Base-by-base conservation (phyloP, 2,329 filamentous ascomycete genomes). In the Venturia aucupariae region DNA sequence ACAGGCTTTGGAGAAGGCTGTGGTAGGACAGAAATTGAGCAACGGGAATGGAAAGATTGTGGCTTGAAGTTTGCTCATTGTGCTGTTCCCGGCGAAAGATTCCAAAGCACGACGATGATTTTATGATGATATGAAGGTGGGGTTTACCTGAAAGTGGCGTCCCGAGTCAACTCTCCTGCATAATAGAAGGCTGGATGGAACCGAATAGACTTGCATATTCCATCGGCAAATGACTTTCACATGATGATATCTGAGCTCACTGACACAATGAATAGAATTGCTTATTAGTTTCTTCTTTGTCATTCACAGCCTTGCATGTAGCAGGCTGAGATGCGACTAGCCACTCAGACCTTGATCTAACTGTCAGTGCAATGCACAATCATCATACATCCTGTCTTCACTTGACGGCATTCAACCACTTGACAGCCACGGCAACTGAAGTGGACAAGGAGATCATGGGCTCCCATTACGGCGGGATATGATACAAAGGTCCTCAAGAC, bases 1-100 rank as follows among this genome's bases (percentile, higher is more conserved):
- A 68, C 88, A 90, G 75, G 94, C 94, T 4, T 78, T 97, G 51
- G 88, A 94, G 76, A 85, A 83, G 76, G 90, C 90, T 1, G 85
- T 90, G 48, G 80, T 64, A 19, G 51, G 54, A 27, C 54, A 38
- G 27, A 64, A 64, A 39, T 15, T 64, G 32, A 60, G 30, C 30
- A 63, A 63, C n/a, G 62, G 62, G 27, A 46, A 61, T 42, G 41
- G 38, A 11, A 51, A 27, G 22, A 51, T 51, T 4, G 46, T 15
- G 46, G 46, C 22, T 51, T 51, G 22, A 27, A 51, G n/a, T n/a
- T 51, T 24, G 46, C 46, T 27, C 22, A 2, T 27, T 22, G 17
- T 51, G 24, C 10, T 51, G 46, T 51, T 51, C 24, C 27, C 46
- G 22, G 22, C 46, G 46, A 24, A 15, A 10, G 11, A 11, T 1